Percentiles rank a stretch among this genome's conserved stretches.
phyloP scores from a whole-genome alignment of 306 rosid genomes.

The Trifolium pratense region DNA sequence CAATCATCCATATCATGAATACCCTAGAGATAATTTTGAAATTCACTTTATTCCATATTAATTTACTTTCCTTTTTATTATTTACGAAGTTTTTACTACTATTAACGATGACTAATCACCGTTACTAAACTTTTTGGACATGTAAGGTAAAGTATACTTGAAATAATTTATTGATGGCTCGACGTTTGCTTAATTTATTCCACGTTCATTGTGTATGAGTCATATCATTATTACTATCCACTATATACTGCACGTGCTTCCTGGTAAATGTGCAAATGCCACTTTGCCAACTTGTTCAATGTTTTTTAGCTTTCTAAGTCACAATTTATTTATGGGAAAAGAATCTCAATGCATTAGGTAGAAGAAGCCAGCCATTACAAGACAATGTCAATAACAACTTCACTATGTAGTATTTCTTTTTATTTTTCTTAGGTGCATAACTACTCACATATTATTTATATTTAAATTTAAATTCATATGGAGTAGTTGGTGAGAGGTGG shows the following conservation, averaged over 20 bases:
- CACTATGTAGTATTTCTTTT: slow-evolving; percentile 18
- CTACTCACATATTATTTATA: background rate
- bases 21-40: too few species aligned
- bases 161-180: too few species aligned
- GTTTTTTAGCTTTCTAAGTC: slow-evolving; percentile 5
- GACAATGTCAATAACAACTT: slow-evolving; percentile 45
- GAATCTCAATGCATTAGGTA: slow-evolving; percentile 53
- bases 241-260: slow-evolving; percentile 1
- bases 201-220: background rate
- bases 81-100: too few species aligned
- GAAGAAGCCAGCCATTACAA: slow-evolving; percentile 25
- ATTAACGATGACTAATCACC: too few species aligned
- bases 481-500: slow-evolving; percentile 38
- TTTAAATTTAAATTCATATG: background rate
- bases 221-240: background rate
- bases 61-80: too few species aligned
- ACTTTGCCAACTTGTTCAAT: slow-evolving; percentile 28
- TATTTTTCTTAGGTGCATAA: background rate
- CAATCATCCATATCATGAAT: too few species aligned
- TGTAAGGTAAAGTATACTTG: too few species aligned
- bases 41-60: too few species aligned
- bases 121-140: too few species aligned
- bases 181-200: too few species aligned
- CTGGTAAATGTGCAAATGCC: slow-evolving; percentile 8
- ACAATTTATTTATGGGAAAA: slow-evolving; percentile 27